Base-by-base conservation (phyloP, 2,329 filamentous ascomycete genomes). In the Canariomyces notabilis region DNA sequence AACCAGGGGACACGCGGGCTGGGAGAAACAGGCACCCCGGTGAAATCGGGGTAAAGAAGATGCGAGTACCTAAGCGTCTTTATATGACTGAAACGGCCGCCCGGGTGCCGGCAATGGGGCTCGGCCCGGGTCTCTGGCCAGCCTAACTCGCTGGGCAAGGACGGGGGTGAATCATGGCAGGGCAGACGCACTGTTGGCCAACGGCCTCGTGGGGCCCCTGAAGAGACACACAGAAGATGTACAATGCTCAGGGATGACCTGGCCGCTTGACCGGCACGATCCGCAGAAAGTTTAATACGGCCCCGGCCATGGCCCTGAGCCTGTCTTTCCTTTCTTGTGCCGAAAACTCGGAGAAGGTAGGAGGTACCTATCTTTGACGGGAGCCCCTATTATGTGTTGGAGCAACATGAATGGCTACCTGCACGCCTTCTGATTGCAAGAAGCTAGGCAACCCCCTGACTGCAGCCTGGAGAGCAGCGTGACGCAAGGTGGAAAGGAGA, bases 331-430 rank as follows among this genome's bases (percentile, higher is more conserved):
- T 26, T 26, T 11, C 21, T 2, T 8, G 15, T 19, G 20, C 21
- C 16, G 16, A 5, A 36, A 36, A 36, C 35, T 14, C 18, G 22
- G 21, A 34, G 22, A 6, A 29, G 14, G 36, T 34, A n/a, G n/a
- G n/a, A n/a, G n/a, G n/a, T n/a, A n/a, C n/a, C n/a, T n/a, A 34
- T 41, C 40, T 29, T 38, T 16, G 29, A 34, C 19, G 20, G 14
- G 39, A 42, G 35, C 46, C 50, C 46, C 46, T 47, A 46, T 52
- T 49, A n/a, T 18, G 20, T 37, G 42, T 21, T 44, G 42, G n/a
- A n/a, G n/a, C 39, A 42, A 34, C 20, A 20, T 50, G 48, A 39
- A 47, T 44, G 31, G 37, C 22, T 11, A 14, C 26, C 8, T n/a
- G 19, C 22, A 34, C 40, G 22, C 18, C 15, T 22, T n/a, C 5